These are phyloP conservation scores for Nymphaea colorata DNA, from an alignment of 164 flowering plant genomes.

Conservation along the genomic window DNA sequence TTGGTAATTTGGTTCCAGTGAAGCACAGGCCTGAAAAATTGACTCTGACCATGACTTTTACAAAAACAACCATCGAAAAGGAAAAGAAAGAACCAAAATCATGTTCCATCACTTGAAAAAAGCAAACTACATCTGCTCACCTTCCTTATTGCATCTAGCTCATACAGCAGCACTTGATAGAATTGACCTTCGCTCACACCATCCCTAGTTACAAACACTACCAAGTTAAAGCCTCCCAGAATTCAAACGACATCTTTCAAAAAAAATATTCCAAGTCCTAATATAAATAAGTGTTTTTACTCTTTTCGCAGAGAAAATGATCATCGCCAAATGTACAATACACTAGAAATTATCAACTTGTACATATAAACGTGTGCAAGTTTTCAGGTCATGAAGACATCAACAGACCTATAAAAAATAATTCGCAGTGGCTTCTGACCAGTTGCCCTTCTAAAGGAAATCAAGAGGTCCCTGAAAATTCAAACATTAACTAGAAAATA, in stretches of 20 bases:
- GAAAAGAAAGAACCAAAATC: background rate
- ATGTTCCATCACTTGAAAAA: background rate
- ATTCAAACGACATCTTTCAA: no score
- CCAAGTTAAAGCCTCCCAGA: background rate
- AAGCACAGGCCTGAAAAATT: constrained; percentile 50
- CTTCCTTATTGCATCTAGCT: constrained; percentile 22
- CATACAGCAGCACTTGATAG: constrained; percentile 17
- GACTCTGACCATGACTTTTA: background rate
- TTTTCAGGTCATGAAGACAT: background rate
- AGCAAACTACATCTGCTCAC: background rate
- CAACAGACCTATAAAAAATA: constrained; percentile 59
- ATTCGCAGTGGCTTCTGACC: constrained; percentile 49
- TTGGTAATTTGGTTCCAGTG: constrained; percentile 47
- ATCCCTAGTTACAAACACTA: constrained; percentile 39
- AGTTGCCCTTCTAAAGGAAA: constrained; percentile 41
- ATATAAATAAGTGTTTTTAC: no score
- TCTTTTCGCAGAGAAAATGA: no score
- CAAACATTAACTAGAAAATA: background rate
- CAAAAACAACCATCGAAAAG: background rate
- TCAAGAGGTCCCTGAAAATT: constrained; percentile 45
- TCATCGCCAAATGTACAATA: no score
- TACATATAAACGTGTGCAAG: background rate
- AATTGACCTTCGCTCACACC: constrained; percentile 92
- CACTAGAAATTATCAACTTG: background rate
- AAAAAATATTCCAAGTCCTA: no score